Evolutionary conservation across 352 stramenopile species (phyloP).

Genomic region (Phytophthora ramorum): DNA sequence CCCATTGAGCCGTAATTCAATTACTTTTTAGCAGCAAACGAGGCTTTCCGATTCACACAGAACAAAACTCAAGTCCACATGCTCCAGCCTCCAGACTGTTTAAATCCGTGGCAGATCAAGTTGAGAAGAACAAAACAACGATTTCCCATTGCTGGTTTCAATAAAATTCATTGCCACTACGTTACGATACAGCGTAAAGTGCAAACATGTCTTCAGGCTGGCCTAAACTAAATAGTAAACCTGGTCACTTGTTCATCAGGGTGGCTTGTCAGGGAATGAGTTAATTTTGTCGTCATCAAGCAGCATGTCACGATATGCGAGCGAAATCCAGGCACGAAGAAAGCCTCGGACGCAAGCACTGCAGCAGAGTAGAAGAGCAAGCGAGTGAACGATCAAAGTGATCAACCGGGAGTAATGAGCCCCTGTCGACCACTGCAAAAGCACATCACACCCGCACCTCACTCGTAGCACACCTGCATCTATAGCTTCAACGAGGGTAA

Average conservation of each 20-base stretch:
- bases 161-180: conserved; percentile 38
- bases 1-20: too few relatives aligned
- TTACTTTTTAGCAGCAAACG: too few relatives aligned
- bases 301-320: background rate
- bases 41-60: too few relatives aligned
- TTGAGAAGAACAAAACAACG: conserved; percentile 10
- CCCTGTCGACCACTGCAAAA: conserved; percentile 14
- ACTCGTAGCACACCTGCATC: conserved; percentile 23
- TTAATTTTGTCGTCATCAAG: background rate
- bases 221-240: background rate
- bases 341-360: conserved; percentile 1
- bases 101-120: too few relatives aligned
- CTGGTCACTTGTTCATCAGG: background rate
- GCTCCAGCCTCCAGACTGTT: too few relatives aligned
- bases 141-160: conserved; percentile 33
- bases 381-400: conserved; percentile 4
- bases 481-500: conserved; percentile 38
- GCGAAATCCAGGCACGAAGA: conserved; percentile 2
- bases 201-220: conserved; percentile 9
- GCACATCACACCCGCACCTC: conserved; percentile 11
- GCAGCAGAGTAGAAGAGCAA: conserved; percentile 20
- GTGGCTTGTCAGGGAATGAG: conserved; percentile 4
- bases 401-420: conserved; percentile 42
- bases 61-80: background rate
- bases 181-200: conserved; percentile 15